A percentile compares a stretch with the other conserved stretches of the same genome.
Conservation (phyloP, 768 basidiomycete genomes). For the Termitomyces sp. region DNA sequence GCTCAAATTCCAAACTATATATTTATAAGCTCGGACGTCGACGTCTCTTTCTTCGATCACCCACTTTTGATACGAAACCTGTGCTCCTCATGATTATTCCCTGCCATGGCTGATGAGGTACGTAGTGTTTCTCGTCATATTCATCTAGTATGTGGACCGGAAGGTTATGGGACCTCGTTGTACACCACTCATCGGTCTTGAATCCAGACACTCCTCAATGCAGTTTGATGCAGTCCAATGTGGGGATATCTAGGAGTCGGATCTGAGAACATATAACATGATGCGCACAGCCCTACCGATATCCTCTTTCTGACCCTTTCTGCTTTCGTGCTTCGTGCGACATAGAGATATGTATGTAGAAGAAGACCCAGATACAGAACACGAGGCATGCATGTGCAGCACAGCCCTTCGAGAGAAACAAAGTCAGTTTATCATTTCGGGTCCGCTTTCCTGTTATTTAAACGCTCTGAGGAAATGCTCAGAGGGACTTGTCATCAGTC, state of each 20-base stretch:
- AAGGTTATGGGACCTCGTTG: not conserved
- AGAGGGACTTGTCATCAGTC: not conserved
- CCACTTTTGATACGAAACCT: not conserved
- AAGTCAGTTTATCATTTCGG: not conserved
- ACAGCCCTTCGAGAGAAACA: not conserved
- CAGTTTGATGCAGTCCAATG: not conserved
- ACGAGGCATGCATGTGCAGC: not conserved
- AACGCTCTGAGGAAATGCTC: not conserved
- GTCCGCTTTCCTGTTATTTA: not conserved
- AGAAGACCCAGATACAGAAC: not conserved
- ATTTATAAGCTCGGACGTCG: not conserved
- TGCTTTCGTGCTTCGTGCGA: too few relatives aligned
- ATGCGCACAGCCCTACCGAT: not conserved
- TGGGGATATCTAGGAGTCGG: not conserved
- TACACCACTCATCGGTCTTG: not conserved
- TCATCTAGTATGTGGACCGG: not conserved
- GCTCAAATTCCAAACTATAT: not conserved
- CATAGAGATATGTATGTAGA: not conserved
- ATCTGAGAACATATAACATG: not conserved
- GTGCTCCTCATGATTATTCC: not conserved
- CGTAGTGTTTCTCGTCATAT: not conserved
- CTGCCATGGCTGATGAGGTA: not conserved
- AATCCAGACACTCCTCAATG: not conserved
- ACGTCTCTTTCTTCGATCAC: not conserved
- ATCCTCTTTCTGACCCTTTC: not conserved